These are phyloP conservation scores for Tubosaeta sp. DNA, from an alignment of 768 basidiomycete species.

Conservation along the genomic window DNA sequence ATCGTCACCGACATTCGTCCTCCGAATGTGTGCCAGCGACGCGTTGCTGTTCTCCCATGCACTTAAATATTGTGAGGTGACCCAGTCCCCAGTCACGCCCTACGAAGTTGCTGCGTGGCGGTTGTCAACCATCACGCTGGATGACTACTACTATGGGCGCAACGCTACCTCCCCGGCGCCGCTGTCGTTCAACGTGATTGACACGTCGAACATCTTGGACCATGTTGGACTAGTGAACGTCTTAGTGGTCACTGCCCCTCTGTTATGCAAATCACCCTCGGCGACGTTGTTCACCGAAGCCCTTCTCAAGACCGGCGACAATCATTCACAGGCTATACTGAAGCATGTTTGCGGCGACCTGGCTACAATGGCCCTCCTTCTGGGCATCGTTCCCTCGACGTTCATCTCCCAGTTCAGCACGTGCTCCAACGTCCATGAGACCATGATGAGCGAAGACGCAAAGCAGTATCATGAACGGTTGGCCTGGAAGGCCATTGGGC, in stretches of 20 bases:
- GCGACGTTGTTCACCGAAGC: slow-evolving; percentile 28
- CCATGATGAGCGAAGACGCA: background rate
- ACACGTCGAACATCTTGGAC: slow-evolving; percentile 29
- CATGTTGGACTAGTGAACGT: slow-evolving; percentile 26
- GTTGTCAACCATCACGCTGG: slow-evolving; percentile 17
- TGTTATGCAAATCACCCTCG: slow-evolving; percentile 15
- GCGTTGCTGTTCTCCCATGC: slow-evolving; percentile 23
- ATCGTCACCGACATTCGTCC: slow-evolving; percentile 15
- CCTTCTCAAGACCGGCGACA: slow-evolving; percentile 12
- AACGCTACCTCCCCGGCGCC: slow-evolving; percentile 14
- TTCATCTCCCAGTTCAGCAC: slow-evolving; percentile 23
- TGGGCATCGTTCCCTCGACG: slow-evolving; percentile 22
- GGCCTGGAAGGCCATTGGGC: slow-evolving; percentile 18
- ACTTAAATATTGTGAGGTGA: slow-evolving; percentile 13
- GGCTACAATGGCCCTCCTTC: slow-evolving; percentile 19
- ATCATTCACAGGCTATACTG: slow-evolving; percentile 11
- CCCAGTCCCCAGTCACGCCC: slow-evolving; percentile 11
- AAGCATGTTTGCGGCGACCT: slow-evolving; percentile 24
- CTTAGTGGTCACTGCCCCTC: slow-evolving; percentile 18
- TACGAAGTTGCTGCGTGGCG: slow-evolving; percentile 23
- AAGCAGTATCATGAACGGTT: slow-evolving; percentile 24
- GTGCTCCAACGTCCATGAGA: slow-evolving; percentile 22
- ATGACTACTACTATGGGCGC: slow-evolving; percentile 16
- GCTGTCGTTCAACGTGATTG: slow-evolving; percentile 28
- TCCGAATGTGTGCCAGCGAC: slow-evolving; percentile 30